Percentiles rank a stretch among this genome's conserved stretches.
Conservation (phyloP, 805 yeast species). For the Starmera pachycereana region DNA sequence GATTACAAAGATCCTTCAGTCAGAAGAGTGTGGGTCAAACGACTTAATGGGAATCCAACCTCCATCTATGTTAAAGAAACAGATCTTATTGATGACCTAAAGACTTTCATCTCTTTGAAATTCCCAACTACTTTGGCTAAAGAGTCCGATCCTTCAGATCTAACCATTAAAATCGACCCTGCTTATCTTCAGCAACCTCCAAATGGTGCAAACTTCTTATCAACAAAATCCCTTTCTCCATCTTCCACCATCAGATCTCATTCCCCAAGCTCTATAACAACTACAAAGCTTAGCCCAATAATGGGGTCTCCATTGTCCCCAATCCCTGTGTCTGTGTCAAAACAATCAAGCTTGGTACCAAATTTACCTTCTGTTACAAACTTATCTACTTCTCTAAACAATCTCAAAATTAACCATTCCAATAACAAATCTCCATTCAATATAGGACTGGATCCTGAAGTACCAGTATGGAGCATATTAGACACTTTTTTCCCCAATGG, state of each 20-base stretch:
- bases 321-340: conserved; percentile 13
- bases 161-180: conserved; percentile 25
- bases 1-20: conserved; percentile 7
- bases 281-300: conserved; percentile 1
- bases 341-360: conserved; percentile 5
- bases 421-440: conserved; percentile 9
- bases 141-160: conserved; percentile 59
- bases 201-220: background rate
- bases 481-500: conserved; percentile 58
- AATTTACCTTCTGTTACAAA: background rate
- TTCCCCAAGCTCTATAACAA: background rate
- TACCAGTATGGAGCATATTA: conserved; percentile 42
- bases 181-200: background rate
- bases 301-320: conserved; percentile 15
- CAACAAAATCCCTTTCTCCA: background rate
- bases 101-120: conserved; percentile 48
- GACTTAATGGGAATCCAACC: conserved; percentile 50
- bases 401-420: conserved; percentile 5
- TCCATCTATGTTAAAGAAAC: conserved; percentile 48
- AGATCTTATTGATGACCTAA: conserved; percentile 78
- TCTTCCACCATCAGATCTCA: background rate
- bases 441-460: conserved; percentile 45
- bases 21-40: conserved; percentile 46
- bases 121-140: conserved; percentile 59
- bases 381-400: conserved; percentile 2